Conservation (phyloP, 352 stramenopile genomes). For the Globisporangium irregulare region DNA sequence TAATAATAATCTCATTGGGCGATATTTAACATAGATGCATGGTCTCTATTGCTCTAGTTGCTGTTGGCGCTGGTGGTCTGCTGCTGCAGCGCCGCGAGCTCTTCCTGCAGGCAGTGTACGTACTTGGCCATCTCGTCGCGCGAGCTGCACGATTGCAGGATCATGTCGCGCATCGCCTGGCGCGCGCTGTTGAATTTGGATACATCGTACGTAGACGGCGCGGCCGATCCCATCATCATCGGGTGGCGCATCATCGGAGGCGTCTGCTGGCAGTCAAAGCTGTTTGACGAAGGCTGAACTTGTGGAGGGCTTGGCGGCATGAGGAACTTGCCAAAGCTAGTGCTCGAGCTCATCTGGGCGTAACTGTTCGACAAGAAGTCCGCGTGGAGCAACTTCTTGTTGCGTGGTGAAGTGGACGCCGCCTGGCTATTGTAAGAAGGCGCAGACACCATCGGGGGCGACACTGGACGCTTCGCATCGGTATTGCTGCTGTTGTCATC, state of each 20-base stretch:
- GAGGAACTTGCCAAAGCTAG: slow-evolving; percentile 14
- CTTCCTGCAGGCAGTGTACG: slow-evolving; percentile 50
- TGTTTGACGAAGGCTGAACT: neutral
- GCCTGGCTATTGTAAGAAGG: slow-evolving; percentile 43
- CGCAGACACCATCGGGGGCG: slow-evolving; percentile 29
- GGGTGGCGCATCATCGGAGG: slow-evolving; percentile 27
- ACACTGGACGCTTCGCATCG: slow-evolving; percentile 26
- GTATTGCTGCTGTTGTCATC: neutral
- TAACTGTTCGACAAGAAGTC: slow-evolving; percentile 22
- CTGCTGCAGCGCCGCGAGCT: slow-evolving; percentile 42
- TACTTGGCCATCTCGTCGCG: slow-evolving; percentile 53
- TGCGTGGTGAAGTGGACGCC: slow-evolving; percentile 39
- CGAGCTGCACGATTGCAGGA: slow-evolving; percentile 49
- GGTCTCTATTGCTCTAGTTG: slow-evolving; percentile 7
- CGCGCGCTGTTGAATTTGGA: slow-evolving; percentile 34
- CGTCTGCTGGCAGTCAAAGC: slow-evolving; percentile 5
- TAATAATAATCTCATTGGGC: slow-evolving; percentile 15
- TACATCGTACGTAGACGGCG: slow-evolving; percentile 17
- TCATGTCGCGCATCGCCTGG: slow-evolving; percentile 44
- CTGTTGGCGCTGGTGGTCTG: slow-evolving; percentile 14
- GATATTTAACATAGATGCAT: neutral
- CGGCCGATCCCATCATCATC: slow-evolving; percentile 20
- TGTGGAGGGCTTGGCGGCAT: slow-evolving; percentile 8
- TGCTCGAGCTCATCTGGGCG: slow-evolving; percentile 2
- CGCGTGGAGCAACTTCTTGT: slow-evolving; percentile 41